A percentile compares a stretch with the other conserved stretches of the same genome.
These are phyloP conservation scores for Trichosporon faecale DNA, from an alignment of 1,284 basidiomycete genomes.

Conservation along the genomic window DNA sequence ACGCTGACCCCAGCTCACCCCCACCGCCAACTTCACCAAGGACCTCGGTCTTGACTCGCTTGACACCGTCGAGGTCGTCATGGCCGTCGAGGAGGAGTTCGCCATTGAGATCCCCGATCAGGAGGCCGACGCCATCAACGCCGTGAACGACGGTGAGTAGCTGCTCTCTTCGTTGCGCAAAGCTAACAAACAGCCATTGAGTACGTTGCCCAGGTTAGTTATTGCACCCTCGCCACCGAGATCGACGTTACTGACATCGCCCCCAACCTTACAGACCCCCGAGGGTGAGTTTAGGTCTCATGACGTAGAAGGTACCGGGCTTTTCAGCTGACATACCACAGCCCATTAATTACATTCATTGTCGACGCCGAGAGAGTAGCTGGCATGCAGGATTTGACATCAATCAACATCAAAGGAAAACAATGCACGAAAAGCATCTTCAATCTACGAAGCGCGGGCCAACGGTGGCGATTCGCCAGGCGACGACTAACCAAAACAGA, in stretches of 20 bases:
- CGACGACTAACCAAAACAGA: neutral
- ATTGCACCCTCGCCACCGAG: neutral
- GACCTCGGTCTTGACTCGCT: slow-evolving; percentile 96
- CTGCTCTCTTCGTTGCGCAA: neutral
- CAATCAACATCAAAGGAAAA: neutral
- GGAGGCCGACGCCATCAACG: slow-evolving; percentile 97
- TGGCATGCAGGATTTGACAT: slow-evolving; percentile 32
- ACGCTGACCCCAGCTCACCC: slow-evolving; percentile 61
- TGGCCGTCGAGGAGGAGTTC: slow-evolving; percentile 97
- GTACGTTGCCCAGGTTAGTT: slow-evolving; percentile 75
- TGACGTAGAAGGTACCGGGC: slow-evolving; percentile 9
- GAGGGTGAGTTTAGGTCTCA: slow-evolving; percentile 42
- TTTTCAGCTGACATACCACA: slow-evolving; percentile 21
- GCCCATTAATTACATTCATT: slow-evolving; percentile 31
- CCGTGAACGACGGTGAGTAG: slow-evolving; percentile 84
- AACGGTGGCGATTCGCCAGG: neutral
- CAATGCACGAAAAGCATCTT: neutral
- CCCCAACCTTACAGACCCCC: slow-evolving; percentile 39
- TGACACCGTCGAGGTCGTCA: slow-evolving; percentile 97
- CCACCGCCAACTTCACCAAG: slow-evolving; percentile 71
- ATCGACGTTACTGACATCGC: slow-evolving; percentile 20
- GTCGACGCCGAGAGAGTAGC: slow-evolving; percentile 24
- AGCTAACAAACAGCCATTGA: slow-evolving; percentile 70
- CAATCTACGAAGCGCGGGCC: neutral
- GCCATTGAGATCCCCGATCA: slow-evolving; percentile 78